Conservation (phyloP, 441 rosid species). For the Capsella rubella region DNA sequence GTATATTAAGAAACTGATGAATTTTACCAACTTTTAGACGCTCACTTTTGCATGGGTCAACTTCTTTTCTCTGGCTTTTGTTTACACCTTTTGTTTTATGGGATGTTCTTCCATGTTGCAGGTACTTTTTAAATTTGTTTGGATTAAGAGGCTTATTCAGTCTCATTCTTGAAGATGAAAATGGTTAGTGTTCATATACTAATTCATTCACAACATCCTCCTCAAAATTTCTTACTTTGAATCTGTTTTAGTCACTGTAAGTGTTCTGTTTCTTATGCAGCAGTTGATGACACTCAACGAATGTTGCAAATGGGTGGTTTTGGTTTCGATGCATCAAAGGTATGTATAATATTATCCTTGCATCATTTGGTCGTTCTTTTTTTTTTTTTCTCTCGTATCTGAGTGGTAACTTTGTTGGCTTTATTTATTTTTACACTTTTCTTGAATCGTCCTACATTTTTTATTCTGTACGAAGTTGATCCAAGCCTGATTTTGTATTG, state of each 20-base stretch:
- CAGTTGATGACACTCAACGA: conserved; percentile 84
- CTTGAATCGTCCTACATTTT: too few relatives aligned
- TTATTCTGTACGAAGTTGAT: too few relatives aligned
- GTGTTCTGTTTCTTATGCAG: conserved; percentile 53
- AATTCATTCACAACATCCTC: not conserved
- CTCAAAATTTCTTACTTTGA: not conserved
- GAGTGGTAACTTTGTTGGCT: too few relatives aligned
- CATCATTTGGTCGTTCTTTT: too few relatives aligned
- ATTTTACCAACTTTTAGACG: conserved; percentile 59
- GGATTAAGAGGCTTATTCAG: conserved; percentile 96
- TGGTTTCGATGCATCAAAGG: conserved; percentile 59
- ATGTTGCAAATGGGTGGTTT: conserved; percentile 99
- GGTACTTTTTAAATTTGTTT: conserved; percentile 97
- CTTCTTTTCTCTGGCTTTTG: conserved; percentile 93
- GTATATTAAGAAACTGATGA: conserved; percentile 29
- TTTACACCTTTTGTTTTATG: conserved; percentile 35
- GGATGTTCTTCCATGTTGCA: conserved; percentile 43
- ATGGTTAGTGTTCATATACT: conserved; percentile 65
- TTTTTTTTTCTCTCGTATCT: too few relatives aligned
- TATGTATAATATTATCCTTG: too few relatives aligned
- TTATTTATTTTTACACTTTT: too few relatives aligned
- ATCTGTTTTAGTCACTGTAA: conserved; percentile 14
- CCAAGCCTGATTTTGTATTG: too few relatives aligned
- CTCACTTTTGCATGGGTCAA: conserved; percentile 98
- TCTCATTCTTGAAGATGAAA: conserved; percentile 96